phyloP scores from a whole-genome alignment of 805 yeast genomes.

The Candida stauntonica region DNA sequence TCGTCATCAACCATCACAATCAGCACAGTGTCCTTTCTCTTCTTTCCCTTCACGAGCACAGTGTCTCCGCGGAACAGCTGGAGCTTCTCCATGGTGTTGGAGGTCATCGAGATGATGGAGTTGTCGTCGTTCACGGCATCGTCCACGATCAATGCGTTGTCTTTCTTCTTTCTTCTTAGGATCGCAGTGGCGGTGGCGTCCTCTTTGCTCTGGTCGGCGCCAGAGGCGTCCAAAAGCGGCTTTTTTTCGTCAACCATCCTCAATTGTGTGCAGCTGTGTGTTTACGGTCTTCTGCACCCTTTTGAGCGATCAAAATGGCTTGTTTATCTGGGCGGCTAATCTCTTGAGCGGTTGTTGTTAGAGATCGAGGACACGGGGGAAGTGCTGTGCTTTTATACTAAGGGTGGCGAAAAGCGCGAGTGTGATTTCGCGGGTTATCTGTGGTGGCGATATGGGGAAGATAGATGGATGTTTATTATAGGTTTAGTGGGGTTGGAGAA shows the following conservation, averaged over 20 bases:
- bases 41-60: constrained; percentile 94
- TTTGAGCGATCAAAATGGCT: too few relatives aligned
- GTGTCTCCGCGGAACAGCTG: constrained; percentile 98
- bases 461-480: too few relatives aligned
- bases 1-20: constrained; percentile 96
- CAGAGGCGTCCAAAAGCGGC: constrained; percentile 60
- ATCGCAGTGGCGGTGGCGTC: constrained; percentile 94
- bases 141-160: constrained; percentile 85
- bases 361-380: not conserved
- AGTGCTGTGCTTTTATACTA: constrained; percentile 2
- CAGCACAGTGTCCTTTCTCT: constrained; percentile 94
- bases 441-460: too few relatives aligned
- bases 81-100: constrained; percentile 90
- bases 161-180: constrained; percentile 95
- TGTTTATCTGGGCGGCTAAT: not conserved
- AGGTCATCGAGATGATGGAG: constrained; percentile 91
- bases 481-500: too few relatives aligned
- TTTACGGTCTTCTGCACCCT: too few relatives aligned
- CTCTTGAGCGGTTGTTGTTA: not conserved
- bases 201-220: constrained; percentile 52
- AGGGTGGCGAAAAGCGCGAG: constrained; percentile 11
- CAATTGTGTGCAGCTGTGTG: too few relatives aligned
- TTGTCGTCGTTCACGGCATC: constrained; percentile 97
- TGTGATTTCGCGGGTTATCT: not conserved
- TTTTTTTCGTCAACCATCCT: constrained; percentile 34